These are phyloP conservation scores for Chaetomium sp. DNA, from an alignment of 2,329 filamentous ascomycete genomes.

Conservation along the genomic window DNA sequence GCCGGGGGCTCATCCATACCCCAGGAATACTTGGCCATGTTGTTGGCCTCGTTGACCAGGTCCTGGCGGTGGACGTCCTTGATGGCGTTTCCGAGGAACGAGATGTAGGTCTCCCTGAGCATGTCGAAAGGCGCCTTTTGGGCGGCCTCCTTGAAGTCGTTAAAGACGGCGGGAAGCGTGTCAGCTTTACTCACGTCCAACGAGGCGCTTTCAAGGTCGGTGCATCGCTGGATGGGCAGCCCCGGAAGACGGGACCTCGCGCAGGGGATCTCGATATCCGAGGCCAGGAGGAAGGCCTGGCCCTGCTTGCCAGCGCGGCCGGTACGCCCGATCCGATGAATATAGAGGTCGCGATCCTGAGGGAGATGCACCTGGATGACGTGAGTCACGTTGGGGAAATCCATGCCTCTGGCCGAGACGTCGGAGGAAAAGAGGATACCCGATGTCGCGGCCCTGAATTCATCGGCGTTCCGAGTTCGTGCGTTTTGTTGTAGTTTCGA, in stretches of 20 bases:
- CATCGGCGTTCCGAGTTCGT: slow-evolving; percentile 70
- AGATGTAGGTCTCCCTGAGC: slow-evolving; percentile 56
- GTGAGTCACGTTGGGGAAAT: slow-evolving; percentile 79
- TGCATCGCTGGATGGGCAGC: slow-evolving; percentile 62
- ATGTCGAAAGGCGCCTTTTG: slow-evolving; percentile 44
- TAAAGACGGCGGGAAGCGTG: slow-evolving; percentile 49
- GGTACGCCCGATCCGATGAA: slow-evolving; percentile 76
- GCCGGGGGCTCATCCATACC: slow-evolving; percentile 54
- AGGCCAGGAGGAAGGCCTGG: slow-evolving; percentile 68
- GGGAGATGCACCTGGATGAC: slow-evolving; percentile 73
- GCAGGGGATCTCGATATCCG: slow-evolving; percentile 53
- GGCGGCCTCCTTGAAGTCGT: slow-evolving; percentile 48
- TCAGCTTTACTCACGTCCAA: slow-evolving; percentile 56
- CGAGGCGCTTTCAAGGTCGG: slow-evolving; percentile 52
- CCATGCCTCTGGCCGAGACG: slow-evolving; percentile 80
- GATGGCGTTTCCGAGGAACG: slow-evolving; percentile 56
- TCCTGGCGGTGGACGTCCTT: slow-evolving; percentile 43
- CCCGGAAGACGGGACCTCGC: slow-evolving; percentile 56
- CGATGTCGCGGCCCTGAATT: slow-evolving; percentile 65
- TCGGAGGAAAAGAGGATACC: slow-evolving; percentile 77
- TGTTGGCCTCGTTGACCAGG: slow-evolving; percentile 55
- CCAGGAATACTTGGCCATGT: slow-evolving; percentile 54
- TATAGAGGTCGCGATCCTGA: slow-evolving; percentile 68
- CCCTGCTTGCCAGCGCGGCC: slow-evolving; percentile 74
- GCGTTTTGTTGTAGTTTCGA: slow-evolving; percentile 70